phyloP scores from a whole-genome alignment of 495 filamentous ascomycete species.

The Parmelia sp. region DNA sequence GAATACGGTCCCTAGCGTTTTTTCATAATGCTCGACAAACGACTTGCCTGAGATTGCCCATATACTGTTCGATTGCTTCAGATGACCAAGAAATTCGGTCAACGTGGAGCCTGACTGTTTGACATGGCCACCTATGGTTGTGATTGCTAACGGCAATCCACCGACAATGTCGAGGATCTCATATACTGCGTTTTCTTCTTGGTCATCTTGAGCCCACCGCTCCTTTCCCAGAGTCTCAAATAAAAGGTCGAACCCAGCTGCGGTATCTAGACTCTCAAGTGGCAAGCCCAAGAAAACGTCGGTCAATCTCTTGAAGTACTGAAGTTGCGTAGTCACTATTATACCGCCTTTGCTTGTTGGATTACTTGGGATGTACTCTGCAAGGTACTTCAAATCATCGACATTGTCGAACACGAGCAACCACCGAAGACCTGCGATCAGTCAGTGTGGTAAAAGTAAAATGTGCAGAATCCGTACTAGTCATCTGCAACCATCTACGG shows the following conservation, averaged over 20 bases:
- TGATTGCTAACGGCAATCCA: conserved; percentile 25
- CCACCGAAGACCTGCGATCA: conserved; percentile 20
- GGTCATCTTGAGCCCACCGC: conserved; percentile 19
- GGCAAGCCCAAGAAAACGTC: too few species aligned
- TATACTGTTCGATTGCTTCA: conserved; percentile 23
- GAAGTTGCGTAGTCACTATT: conserved; percentile 10
- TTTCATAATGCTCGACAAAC: too few species aligned
- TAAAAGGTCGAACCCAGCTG: neutral
- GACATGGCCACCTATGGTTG: conserved; percentile 26
- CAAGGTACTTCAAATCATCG: conserved; percentile 16
- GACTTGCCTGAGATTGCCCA: too few species aligned
- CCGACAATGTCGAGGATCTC: conserved; percentile 21
- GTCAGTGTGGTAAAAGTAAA: neutral
- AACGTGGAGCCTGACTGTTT: conserved; percentile 22
- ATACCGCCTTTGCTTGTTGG: conserved; percentile 23
- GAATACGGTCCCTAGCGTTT: conserved; percentile 24
- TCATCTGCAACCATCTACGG: conserved; percentile 18
- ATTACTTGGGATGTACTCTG: conserved; percentile 21
- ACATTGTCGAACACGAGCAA: conserved; percentile 30
- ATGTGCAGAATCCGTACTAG: neutral
- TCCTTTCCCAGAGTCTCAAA: conserved; percentile 13
- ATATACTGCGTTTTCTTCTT: conserved; percentile 19
- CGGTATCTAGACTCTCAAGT: neutral
- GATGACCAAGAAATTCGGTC: conserved; percentile 28
- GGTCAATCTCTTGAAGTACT: too few species aligned